Evolutionary conservation across 176 grass and related monocot genomes (phyloP), one percentile per base, ranked within the genome.

Genomic region (Oryza meyeriana): DNA sequence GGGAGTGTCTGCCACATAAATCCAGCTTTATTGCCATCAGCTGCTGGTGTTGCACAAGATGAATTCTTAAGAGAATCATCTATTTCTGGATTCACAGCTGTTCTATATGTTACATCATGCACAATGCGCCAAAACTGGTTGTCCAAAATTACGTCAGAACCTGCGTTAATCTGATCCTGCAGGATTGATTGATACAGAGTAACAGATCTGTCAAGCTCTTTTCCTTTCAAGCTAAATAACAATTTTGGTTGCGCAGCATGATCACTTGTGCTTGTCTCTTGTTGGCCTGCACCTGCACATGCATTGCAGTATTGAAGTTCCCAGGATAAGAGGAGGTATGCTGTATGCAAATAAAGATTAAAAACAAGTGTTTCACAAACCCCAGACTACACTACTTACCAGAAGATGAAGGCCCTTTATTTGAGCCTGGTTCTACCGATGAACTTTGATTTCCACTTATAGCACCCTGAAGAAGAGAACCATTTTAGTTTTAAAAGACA

Each of bases 171-270:
- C 85, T 90, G 88, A 75, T 95, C 87, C 52, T 95, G 84, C 22
- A 99, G 81, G 79, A 99, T 76, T 88, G 93, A 92, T 83, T 99
- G 93, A 61, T 99, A 95, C 45, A 99, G 83, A 77, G 93, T 94
- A 85, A 85, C 25, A 68, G 96, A 93, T 65, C 44, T 72, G 67
- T 91, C 88, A 66, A 99, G 87, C 41, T 94, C 87, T 79, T 93
- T 99, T 52, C 89, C 90, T 82, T 93, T 91, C 40, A 93, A 93
- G 41, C 66, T 80, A 76, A 98, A 98, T 57, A 81, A 74, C 81
- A 98, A 75, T 81, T 87, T 93, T 6, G 83, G 87, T 61, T 88
- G 74, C 36, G 61, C 17, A 89, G 64, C 16, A 33, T 47, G 24
- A 76, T 79, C 64, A 25, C 38, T 82, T 62, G 48, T 38, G 61